Percentiles rank a stretch among this genome's conserved stretches.
Evolutionary conservation across 2,329 filamentous ascomycete species (phyloP).

Genomic region (Trichoderma lentiforme): DNA sequence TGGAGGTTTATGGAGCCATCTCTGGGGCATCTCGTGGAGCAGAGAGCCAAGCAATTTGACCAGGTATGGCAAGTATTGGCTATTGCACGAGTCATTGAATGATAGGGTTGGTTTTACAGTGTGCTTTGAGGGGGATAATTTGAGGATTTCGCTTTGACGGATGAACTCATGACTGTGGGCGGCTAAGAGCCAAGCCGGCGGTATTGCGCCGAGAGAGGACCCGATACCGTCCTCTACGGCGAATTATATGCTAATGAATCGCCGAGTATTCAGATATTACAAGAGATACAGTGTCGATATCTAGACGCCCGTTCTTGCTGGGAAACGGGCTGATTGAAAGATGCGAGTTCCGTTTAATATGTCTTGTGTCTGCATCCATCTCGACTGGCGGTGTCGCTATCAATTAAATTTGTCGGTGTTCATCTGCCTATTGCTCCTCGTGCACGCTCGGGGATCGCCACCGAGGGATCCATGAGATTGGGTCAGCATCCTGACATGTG

Average conservation of each 20-base stretch:
- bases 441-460: background rate
- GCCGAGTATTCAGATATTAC: background rate
- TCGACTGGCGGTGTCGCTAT: constrained; percentile 13
- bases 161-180: background rate
- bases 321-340: background rate
- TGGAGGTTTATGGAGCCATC: background rate
- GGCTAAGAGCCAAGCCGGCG: background rate
- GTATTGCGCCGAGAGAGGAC: constrained; percentile 15
- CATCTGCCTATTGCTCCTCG: background rate
- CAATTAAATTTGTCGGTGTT: background rate
- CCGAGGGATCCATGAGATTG: constrained; percentile 2
- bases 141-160: no score
- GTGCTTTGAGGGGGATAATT: background rate
- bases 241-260: background rate
- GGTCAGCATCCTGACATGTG: constrained; percentile 14
- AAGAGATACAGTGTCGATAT: background rate
- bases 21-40: background rate
- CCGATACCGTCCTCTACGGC: background rate
- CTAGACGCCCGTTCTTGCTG: background rate
- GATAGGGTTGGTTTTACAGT: background rate
- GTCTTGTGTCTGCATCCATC: background rate
- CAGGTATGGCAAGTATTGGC: background rate
- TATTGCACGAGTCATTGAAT: background rate
- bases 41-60: background rate
- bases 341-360: background rate